A percentile compares a stretch with the other conserved stretches of the same genome.
These are phyloP conservation scores for Fusarium nelsonii DNA, from an alignment of 2,329 filamentous ascomycete genomes.

Conservation along the genomic window DNA sequence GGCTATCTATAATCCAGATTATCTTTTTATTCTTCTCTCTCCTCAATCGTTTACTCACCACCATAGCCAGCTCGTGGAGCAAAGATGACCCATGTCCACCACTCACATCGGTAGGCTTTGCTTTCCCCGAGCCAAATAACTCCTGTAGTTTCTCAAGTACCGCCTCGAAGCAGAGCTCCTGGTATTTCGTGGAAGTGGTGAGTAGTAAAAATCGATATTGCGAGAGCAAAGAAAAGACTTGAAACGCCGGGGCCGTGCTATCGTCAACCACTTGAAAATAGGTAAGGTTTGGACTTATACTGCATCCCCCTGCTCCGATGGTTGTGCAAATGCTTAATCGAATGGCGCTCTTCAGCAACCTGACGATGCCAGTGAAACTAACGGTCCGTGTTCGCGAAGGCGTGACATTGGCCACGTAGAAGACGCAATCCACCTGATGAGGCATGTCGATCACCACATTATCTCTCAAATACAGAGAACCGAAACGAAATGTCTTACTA, in stretches of 20 bases:
- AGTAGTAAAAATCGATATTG: no score
- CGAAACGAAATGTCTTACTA: background rate
- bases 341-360: background rate
- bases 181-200: background rate
- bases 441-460: accelerated
- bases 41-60: background rate
- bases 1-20: no score
- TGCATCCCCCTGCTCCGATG: background rate
- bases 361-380: background rate
- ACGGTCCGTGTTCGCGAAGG: accelerated
- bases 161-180: background rate
- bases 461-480: background rate
- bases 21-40: accelerated
- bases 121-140: background rate
- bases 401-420: background rate
- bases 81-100: accelerated
- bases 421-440: background rate
- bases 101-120: background rate
- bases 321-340: background rate
- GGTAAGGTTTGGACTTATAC: background rate
- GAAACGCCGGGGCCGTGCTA: background rate
- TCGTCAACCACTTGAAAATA: background rate
- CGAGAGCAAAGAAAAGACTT: background rate
- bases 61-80: accelerated
- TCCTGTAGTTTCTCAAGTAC: background rate